These are phyloP conservation scores for Beauveria scarabaeidicola DNA, from an alignment of 2,329 filamentous ascomycete species.

Conservation along the genomic window DNA sequence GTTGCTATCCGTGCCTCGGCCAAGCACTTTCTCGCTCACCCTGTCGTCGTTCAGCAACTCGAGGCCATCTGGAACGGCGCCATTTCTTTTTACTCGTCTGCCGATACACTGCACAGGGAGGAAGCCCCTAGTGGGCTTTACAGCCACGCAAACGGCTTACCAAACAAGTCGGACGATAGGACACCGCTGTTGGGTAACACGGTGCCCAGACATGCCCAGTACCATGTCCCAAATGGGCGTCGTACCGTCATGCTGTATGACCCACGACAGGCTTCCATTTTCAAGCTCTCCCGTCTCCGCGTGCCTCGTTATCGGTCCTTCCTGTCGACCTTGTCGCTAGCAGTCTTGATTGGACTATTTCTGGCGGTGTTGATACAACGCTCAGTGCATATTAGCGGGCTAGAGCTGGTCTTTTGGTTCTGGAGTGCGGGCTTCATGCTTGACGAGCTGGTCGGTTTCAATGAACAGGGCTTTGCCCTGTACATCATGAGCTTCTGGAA, in stretches of 20 bases:
- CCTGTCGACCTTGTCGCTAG: constrained; percentile 79
- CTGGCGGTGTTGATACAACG: constrained; percentile 70
- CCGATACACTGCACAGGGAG: constrained; percentile 72
- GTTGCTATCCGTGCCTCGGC: constrained; percentile 88
- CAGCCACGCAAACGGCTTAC: constrained; percentile 17
- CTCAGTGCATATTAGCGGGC: constrained; percentile 68
- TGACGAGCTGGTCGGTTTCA: constrained; percentile 91
- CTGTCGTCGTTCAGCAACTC: constrained; percentile 86
- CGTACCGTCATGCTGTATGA: constrained; percentile 83
- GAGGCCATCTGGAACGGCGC: constrained; percentile 96
- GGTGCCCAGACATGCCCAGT: constrained; percentile 22
- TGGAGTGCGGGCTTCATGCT: constrained; percentile 97
- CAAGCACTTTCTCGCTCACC: constrained; percentile 86
- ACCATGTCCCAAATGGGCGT: constrained; percentile 39
- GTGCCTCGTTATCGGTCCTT: constrained; percentile 89
- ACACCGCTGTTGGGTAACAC: constrained; percentile 42
- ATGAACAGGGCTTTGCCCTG: constrained; percentile 89
- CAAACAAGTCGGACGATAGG: constrained; percentile 32
- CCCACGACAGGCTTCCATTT: constrained; percentile 77
- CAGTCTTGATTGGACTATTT: constrained; percentile 76
- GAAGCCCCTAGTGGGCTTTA: constrained; percentile 20
- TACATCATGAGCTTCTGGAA: constrained; percentile 99
- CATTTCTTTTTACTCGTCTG: constrained; percentile 86
- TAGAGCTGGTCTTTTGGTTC: constrained; percentile 92
- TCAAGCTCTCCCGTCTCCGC: constrained; percentile 83